phyloP scores from a whole-genome alignment of 169 alveolate species.

The Cryptosporidium ryanae region DNA sequence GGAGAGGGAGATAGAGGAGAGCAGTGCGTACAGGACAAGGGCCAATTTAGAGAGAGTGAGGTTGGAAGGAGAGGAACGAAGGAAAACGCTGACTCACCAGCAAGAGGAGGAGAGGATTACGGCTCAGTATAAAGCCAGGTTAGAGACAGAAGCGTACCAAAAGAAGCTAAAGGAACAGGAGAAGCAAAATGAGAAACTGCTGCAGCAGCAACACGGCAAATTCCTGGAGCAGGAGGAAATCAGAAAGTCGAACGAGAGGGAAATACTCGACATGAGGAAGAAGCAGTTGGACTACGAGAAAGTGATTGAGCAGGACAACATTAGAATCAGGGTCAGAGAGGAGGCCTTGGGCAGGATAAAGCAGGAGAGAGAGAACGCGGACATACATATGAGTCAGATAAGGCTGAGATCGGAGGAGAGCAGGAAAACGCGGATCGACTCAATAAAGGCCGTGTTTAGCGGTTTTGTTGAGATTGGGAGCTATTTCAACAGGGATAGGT shows the following conservation, averaged over 20 bases:
- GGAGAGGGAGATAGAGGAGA: slow-evolving; percentile 89
- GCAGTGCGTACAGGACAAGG: slow-evolving; percentile 79
- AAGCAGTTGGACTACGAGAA: slow-evolving; percentile 75
- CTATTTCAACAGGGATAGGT: slow-evolving; percentile 55
- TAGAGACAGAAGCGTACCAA: slow-evolving; percentile 93
- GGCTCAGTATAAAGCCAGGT: slow-evolving; percentile 92
- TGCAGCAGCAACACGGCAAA: slow-evolving; percentile 91
- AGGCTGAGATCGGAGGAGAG: slow-evolving; percentile 89
- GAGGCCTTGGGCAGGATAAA: slow-evolving; percentile 84
- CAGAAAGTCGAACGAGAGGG: slow-evolving; percentile 82
- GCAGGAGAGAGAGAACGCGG: slow-evolving; percentile 85
- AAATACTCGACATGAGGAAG: slow-evolving; percentile 80
- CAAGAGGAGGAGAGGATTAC: slow-evolving; percentile 93
- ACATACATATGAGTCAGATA: slow-evolving; percentile 81
- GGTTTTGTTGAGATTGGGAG: slow-evolving; percentile 79
- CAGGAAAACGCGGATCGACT: slow-evolving; percentile 90
- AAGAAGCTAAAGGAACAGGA: slow-evolving; percentile 92
- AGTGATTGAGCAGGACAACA: slow-evolving; percentile 87
- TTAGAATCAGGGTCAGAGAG: slow-evolving; percentile 86
- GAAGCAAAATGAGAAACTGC: slow-evolving; percentile 92
- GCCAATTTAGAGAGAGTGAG: slow-evolving; percentile 83
- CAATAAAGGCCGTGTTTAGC: slow-evolving; percentile 85
- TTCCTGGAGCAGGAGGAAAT: slow-evolving; percentile 87
- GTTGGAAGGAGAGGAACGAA: slow-evolving; percentile 90
- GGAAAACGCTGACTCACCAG: slow-evolving; percentile 91